Conservation (phyloP, 2,329 filamentous ascomycete species). For the Aaosphaeria arxii region DNA sequence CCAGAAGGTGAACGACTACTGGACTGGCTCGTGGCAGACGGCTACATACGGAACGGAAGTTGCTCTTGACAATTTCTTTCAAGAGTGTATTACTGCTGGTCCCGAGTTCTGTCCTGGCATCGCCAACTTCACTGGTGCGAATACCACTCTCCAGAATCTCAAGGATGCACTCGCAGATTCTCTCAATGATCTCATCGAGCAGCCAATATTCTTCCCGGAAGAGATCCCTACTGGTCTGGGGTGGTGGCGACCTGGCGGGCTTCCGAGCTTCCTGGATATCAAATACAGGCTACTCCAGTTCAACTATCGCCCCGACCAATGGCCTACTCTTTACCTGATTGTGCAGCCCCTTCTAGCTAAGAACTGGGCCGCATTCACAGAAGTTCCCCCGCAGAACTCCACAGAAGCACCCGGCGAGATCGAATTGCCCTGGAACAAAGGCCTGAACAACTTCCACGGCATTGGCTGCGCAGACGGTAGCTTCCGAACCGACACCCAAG, state of each 20-base stretch:
- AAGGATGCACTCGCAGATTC: neutral
- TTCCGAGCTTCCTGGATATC: neutral
- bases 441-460: neutral
- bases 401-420: neutral
- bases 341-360: neutral
- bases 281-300: neutral
- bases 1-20: slow-evolving; percentile 5
- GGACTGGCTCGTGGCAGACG: slow-evolving; percentile 1
- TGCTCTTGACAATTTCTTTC: neutral
- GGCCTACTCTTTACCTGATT: neutral
- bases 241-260: neutral
- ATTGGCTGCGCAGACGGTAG: neutral
- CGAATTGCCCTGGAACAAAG: neutral
- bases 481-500: neutral
- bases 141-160: neutral
- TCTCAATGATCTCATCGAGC: neutral
- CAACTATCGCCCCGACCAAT: neutral
- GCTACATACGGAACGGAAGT: neutral
- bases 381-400: neutral
- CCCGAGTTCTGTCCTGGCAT: neutral
- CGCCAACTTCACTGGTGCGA: neutral
- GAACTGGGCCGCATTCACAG: neutral
- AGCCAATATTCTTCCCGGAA: neutral
- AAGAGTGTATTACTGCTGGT: neutral
- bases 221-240: neutral